Percentiles rank a stretch among this genome's conserved stretches.
Evolutionary conservation across 2,329 filamentous ascomycete genomes (phyloP).

Genomic region (Seiridium cupressi): DNA sequence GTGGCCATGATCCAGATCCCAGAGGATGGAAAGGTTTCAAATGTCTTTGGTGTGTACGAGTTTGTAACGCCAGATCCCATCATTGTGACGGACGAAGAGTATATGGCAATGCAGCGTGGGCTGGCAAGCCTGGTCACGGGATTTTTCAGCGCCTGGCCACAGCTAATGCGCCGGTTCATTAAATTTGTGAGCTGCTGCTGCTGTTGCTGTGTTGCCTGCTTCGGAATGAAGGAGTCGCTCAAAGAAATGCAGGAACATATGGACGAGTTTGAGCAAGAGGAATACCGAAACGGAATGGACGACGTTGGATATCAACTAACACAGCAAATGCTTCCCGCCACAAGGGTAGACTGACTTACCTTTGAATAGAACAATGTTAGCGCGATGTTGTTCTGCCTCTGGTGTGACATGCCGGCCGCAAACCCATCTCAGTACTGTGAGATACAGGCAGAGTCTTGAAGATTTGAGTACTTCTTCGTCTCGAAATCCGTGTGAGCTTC

Average conservation of each 20-base stretch:
- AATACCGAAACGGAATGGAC: not conserved
- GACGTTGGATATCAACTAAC: not conserved
- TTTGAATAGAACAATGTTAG: not conserved
- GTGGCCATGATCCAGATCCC: not conserved
- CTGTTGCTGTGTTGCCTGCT: not conserved
- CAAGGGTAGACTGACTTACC: not conserved
- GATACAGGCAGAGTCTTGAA: too few species aligned
- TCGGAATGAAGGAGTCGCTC: not conserved
- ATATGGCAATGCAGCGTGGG: not conserved
- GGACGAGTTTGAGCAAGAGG: not conserved
- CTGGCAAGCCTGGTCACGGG: not conserved
- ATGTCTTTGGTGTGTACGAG: slow-evolving; percentile 1
- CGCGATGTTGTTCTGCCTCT: not conserved
- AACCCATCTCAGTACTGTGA: too few species aligned
- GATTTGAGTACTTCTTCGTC: too few species aligned
- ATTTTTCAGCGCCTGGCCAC: not conserved
- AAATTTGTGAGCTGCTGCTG: not conserved
- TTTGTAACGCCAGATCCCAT: not conserved
- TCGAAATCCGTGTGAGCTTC: too few species aligned
- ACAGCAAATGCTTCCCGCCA: not conserved
- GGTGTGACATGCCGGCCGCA: not conserved
- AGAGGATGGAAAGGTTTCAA: not conserved
- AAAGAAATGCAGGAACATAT: not conserved
- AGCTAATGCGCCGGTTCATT: not conserved
- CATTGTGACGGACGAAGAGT: slow-evolving; percentile 1